phyloP scores from a whole-genome alignment of 768 basidiomycete species.

The Chalciporus pseudorubinellus region DNA sequence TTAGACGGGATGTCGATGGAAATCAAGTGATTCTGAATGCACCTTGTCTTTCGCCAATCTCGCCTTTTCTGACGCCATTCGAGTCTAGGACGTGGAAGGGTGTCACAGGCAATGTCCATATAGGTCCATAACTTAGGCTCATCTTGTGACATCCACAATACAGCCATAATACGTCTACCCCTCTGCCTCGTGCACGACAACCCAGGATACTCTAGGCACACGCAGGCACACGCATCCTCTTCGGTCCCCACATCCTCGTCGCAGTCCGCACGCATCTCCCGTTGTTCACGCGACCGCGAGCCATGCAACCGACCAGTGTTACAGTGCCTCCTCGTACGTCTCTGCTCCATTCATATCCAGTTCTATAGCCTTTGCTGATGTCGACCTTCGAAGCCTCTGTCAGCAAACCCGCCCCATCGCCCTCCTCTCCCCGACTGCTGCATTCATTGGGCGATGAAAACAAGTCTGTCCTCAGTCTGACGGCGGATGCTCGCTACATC shows the following conservation, averaged over 20 bases:
- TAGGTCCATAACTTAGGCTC: no score
- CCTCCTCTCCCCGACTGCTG: constrained; percentile 47
- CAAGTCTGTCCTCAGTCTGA: constrained; percentile 72
- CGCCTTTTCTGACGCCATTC: constrained; percentile 37
- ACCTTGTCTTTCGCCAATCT: constrained; percentile 34
- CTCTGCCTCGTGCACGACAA: not conserved
- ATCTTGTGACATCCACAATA: not conserved
- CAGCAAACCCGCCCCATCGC: constrained; percentile 51
- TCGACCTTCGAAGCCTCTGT: constrained; percentile 46
- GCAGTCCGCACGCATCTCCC: not conserved
- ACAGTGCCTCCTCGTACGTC: constrained; percentile 29
- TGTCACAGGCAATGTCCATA: no score
- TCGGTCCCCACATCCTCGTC: not conserved
- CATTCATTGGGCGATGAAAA: constrained; percentile 71
- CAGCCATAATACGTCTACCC: not conserved
- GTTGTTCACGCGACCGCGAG: constrained; percentile 2
- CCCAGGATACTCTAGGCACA: no score
- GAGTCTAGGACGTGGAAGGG: constrained; percentile 4
- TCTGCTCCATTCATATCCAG: not conserved
- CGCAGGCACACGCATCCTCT: no score
- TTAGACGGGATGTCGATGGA: not conserved
- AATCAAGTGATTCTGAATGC: not conserved
- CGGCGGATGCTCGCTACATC: constrained; percentile 68
- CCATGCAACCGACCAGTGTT: constrained; percentile 5
- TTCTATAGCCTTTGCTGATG: constrained; percentile 8